Evolutionary conservation across 225 moss, liverwort and hornwort species (phyloP), one percentile per base, ranked within the genome.

Genomic region (Neckera pumila): DNA sequence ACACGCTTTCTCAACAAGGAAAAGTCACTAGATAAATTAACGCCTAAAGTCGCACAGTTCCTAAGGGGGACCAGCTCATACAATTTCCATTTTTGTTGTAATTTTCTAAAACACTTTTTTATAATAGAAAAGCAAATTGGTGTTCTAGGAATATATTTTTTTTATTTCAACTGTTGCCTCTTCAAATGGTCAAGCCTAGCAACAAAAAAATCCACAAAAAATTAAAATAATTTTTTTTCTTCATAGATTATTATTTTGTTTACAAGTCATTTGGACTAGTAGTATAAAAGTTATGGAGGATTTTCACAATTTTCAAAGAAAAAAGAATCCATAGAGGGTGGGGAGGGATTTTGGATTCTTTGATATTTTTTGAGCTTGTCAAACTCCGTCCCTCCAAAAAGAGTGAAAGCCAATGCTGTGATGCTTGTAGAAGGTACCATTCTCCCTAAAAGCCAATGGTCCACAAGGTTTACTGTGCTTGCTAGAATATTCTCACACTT

Each of bases 41-140:
- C 36, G 36, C 11, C 10, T 36, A 19, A 36, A 36, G 6, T 65
- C 5, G 3, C 61, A 63, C 11, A 6, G 20, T 64, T 4, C 17
- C 17, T 64, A 33, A 0, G 4, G 2, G 8, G 34, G 34, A 2
- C 21, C 11, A 1, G 20, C 11, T 36, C 2, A 11, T 11, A 33
- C 15, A n/a, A 1, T 69, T 23, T 69, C 38, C 0, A 38, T 22
- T 38, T 20, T 69, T 0, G 0, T 38, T 23, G 3, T 7, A 2
- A 69, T 23, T 38, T 67, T 13, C 2, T 14, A 1, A 69, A 38
- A 23, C 0, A 4, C 23, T 13, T 7, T 23, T 0, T 38, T 23
- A 38, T 14, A 2, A 70, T 25, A 14, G 8, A 40, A 70, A 14
- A 25, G 4, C 1, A 14, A 5, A 70, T 70, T 70, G 25, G 2